A percentile compares a stretch with the other conserved stretches of the same genome.
phyloP scores from a whole-genome alignment of 2,329 filamentous ascomycete genomes.

The Daldinia sp. region DNA sequence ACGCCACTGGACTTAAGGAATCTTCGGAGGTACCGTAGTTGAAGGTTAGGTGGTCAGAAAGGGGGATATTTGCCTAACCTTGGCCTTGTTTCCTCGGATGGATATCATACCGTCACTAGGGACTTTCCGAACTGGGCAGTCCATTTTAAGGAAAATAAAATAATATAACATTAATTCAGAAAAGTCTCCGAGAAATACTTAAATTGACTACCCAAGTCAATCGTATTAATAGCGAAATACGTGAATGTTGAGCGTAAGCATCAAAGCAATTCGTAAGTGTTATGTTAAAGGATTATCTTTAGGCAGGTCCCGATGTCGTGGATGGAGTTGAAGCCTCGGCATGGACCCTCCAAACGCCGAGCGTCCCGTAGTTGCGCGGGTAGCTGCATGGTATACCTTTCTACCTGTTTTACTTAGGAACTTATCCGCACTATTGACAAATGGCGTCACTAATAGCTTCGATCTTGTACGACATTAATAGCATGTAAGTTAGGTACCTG shows the following conservation, averaged over 20 bases:
- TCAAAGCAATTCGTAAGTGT: background rate
- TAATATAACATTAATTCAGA: background rate
- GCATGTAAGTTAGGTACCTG: background rate
- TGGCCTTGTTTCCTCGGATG: background rate
- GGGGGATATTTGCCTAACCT: background rate
- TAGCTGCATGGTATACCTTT: background rate
- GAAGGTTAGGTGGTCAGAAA: background rate
- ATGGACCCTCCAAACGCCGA: background rate
- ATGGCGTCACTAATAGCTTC: conserved; percentile 1
- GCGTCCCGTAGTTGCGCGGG: background rate
- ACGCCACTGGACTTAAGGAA: background rate
- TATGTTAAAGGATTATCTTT: background rate
- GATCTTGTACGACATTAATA: background rate
- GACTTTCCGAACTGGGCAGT: background rate
- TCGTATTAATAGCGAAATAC: background rate
- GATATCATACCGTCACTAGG: background rate
- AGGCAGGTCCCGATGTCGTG: conserved; percentile 1
- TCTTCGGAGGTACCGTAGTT: too few relatives aligned
- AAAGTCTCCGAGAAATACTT: background rate
- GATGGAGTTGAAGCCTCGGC: background rate
- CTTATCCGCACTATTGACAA: background rate
- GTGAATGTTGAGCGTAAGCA: background rate
- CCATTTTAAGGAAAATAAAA: background rate
- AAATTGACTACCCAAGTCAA: background rate
- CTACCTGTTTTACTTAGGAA: background rate